Evolutionary conservation across 805 yeast species (phyloP).

Genomic region (Saccharomycopsis fermentans): DNA sequence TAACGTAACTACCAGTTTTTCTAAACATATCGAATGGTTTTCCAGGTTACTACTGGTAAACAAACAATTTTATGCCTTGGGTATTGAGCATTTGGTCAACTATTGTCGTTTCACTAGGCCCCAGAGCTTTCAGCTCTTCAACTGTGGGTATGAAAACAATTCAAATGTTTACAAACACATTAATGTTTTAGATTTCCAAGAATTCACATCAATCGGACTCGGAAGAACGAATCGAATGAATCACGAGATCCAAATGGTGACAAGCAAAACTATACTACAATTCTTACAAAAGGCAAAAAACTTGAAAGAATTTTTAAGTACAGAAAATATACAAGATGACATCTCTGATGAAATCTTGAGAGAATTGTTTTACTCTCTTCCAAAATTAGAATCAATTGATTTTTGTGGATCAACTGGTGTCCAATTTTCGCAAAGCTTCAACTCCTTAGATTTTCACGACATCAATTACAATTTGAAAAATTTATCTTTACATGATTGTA

Average conservation of each 20-base stretch:
- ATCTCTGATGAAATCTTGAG: conserved; percentile 50
- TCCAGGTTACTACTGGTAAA: conserved; percentile 10
- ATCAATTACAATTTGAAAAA: conserved; percentile 20
- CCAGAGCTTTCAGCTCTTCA: conserved; percentile 13
- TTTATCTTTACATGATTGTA: conserved; percentile 81
- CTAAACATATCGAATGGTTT: conserved; percentile 17
- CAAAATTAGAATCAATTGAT: conserved; percentile 59
- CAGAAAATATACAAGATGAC: conserved; percentile 81
- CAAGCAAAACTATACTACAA: conserved; percentile 55
- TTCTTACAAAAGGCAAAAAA: conserved; percentile 50
- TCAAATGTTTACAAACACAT: conserved; percentile 6
- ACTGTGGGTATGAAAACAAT: neutral
- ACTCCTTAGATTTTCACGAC: conserved; percentile 21
- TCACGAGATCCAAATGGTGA: conserved; percentile 84
- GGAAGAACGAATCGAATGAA: conserved; percentile 88
- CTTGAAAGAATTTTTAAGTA: conserved; percentile 67
- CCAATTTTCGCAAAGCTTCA: conserved; percentile 49
- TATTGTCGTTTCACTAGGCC: conserved; percentile 18
- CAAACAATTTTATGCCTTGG: conserved; percentile 5
- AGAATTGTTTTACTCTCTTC: conserved; percentile 42
- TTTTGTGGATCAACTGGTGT: conserved; percentile 80
- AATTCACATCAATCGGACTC: conserved; percentile 79
- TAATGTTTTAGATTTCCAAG: conserved; percentile 74
- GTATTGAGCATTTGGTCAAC: conserved; percentile 7
- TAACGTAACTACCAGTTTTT: conserved; percentile 11